phyloP scores from a whole-genome alignment of 495 filamentous ascomycete species.

The Geoglossum glabrum region DNA sequence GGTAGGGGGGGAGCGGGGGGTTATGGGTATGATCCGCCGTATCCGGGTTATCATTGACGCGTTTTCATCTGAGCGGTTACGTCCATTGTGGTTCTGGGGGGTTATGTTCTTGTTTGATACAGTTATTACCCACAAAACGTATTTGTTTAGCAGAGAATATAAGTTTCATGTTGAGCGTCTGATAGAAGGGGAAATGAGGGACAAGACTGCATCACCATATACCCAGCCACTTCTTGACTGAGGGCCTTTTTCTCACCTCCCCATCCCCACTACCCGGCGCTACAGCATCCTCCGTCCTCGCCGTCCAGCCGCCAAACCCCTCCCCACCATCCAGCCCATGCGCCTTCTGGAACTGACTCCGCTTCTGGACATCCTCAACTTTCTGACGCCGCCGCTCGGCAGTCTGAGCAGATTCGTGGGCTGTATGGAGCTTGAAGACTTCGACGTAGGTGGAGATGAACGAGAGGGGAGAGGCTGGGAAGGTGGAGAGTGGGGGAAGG shows the following conservation, averaged over 20 bases:
- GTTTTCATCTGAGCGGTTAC: no score
- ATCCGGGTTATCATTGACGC: not conserved
- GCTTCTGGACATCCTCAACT: conserved; percentile 62
- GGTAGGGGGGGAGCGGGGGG: conserved; percentile 1
- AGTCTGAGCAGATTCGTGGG: conserved; percentile 37
- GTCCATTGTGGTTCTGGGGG: no score
- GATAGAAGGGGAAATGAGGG: not conserved
- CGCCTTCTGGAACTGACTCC: conserved; percentile 55
- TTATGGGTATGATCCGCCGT: conserved; percentile 10
- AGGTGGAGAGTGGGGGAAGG: conserved; percentile 38
- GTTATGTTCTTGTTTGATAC: no score
- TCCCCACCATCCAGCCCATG: conserved; percentile 49
- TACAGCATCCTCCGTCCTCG: conserved; percentile 18
- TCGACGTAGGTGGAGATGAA: conserved; percentile 36
- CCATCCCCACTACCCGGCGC: conserved; percentile 11
- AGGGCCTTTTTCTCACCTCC: conserved; percentile 18
- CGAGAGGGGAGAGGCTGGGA: conserved; percentile 40
- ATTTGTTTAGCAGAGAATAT: no score
- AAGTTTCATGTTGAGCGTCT: no score
- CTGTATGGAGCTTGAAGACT: conserved; percentile 49
- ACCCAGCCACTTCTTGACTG: conserved; percentile 40
- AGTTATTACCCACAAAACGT: no score
- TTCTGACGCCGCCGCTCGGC: conserved; percentile 42
- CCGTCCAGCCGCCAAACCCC: conserved; percentile 24
- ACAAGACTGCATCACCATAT: conserved; percentile 27